Evolutionary conservation across 2,329 filamentous ascomycete genomes (phyloP).

Genomic region (Aureobasidium sp.): DNA sequence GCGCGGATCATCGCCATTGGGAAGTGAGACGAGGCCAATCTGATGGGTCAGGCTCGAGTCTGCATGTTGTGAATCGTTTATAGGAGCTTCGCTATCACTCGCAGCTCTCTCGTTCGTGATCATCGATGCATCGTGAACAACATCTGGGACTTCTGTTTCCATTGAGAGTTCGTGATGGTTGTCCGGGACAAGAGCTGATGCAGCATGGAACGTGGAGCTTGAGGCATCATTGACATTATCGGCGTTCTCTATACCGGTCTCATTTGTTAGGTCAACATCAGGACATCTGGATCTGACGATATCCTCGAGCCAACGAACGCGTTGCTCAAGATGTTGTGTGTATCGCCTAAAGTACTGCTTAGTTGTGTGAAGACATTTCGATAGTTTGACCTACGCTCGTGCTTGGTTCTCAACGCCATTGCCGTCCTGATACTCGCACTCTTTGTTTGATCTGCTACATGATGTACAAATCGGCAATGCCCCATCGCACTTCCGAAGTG

Average conservation of each 20-base stretch:
- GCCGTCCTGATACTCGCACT: not conserved
- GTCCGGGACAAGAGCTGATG: not conserved
- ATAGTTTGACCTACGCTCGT: not conserved
- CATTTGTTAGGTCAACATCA: not conserved
- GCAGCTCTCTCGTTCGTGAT: not conserved
- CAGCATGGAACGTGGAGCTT: not conserved
- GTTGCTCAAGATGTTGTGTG: not conserved
- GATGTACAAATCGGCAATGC: not conserved
- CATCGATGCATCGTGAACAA: not conserved
- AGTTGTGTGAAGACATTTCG: not conserved
- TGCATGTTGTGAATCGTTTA: not conserved
- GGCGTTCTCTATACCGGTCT: not conserved
- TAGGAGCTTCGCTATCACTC: not conserved
- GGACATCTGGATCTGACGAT: not conserved
- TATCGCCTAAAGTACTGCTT: not conserved
- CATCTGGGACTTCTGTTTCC: not conserved
- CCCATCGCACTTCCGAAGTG: not conserved
- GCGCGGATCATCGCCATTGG: not conserved
- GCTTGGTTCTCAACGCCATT: not conserved
- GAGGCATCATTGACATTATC: not conserved
- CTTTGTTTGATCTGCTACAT: not conserved
- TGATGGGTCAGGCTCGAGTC: conserved; percentile 2
- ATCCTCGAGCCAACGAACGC: not conserved
- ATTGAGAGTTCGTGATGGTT: not conserved
- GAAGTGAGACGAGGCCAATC: conserved; percentile 7